Conservation (phyloP, 2,329 filamentous ascomycete genomes). For the Alternaria conjuncta region DNA sequence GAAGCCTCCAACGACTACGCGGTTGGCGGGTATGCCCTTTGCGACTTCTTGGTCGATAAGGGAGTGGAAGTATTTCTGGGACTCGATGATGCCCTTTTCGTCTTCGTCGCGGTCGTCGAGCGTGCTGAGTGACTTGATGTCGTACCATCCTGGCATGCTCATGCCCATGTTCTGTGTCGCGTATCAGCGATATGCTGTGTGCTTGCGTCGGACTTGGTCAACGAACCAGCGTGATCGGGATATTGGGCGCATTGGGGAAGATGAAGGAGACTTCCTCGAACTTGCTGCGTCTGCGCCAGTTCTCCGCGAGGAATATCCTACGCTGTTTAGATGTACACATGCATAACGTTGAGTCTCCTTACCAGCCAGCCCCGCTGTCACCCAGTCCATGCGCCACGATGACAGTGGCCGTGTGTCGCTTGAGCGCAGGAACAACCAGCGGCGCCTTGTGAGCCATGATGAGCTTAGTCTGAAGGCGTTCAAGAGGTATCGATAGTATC, state of each 20-base stretch:
- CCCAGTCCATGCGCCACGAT: conserved; percentile 94
- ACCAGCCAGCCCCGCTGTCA: conserved; percentile 79
- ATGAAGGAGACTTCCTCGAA: conserved; percentile 93
- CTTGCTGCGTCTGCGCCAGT: conserved; percentile 79
- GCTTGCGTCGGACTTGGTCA: neutral
- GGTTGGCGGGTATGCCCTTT: conserved; percentile 78
- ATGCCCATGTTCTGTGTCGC: conserved; percentile 70
- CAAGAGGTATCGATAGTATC: conserved; percentile 5
- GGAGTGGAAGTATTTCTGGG: conserved; percentile 75
- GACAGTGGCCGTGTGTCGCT: conserved; percentile 88
- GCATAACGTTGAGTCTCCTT: conserved; percentile 24
- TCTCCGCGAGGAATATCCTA: conserved; percentile 79
- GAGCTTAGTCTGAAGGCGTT: neutral
- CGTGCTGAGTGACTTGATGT: conserved; percentile 64
- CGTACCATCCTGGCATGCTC: conserved; percentile 87
- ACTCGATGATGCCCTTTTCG: conserved; percentile 74
- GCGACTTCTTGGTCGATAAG: conserved; percentile 83
- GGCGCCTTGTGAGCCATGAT: conserved; percentile 52
- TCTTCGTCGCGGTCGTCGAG: conserved; percentile 62
- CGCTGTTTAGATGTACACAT: conserved; percentile 16
- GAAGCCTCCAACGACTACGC: conserved; percentile 87
- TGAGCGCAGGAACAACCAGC: conserved; percentile 78
- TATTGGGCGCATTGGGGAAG: conserved; percentile 86
- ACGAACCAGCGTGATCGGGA: conserved; percentile 82
- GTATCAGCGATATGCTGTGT: conserved; percentile 5